These are phyloP conservation scores for Citrus hindsii DNA, from an alignment of 345 rosid species.

Conservation along the genomic window DNA sequence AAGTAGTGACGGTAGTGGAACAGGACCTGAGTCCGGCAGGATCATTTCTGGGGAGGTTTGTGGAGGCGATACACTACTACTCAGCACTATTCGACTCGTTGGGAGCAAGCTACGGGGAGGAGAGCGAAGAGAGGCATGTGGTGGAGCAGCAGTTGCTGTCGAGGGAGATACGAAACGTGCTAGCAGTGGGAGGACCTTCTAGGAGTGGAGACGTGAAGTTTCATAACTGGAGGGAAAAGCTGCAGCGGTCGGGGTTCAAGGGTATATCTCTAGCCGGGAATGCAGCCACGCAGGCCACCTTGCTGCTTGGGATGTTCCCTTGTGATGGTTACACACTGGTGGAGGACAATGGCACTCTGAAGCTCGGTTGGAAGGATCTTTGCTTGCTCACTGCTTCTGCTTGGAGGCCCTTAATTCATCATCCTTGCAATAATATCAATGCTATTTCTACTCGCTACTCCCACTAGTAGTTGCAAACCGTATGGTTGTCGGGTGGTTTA, in stretches of 20 bases:
- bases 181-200: slow-evolving; percentile 85
- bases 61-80: slow-evolving; percentile 97
- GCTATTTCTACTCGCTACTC: slow-evolving; percentile 9
- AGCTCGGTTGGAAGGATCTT: slow-evolving; percentile 98
- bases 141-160: slow-evolving; percentile 97
- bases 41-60: slow-evolving; percentile 87
- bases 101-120: slow-evolving; percentile 95
- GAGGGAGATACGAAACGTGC: slow-evolving; percentile 78
- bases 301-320: slow-evolving; percentile 90
- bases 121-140: slow-evolving; percentile 94
- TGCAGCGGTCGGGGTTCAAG: slow-evolving; percentile 81
- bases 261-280: slow-evolving; percentile 83
- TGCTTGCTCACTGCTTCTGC: slow-evolving; percentile 98
- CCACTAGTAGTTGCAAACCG: slow-evolving; percentile 10
- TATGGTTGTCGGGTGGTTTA: not conserved
- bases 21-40: slow-evolving; percentile 95
- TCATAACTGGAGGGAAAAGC: slow-evolving; percentile 93
- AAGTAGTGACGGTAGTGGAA: slow-evolving; percentile 95
- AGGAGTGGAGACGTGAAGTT: slow-evolving; percentile 71
- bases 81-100: slow-evolving; percentile 91
- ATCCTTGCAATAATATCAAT: slow-evolving; percentile 2
- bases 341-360: slow-evolving; percentile 87
- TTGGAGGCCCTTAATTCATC: slow-evolving; percentile 66
- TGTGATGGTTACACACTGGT: slow-evolving; percentile 94
- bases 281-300: slow-evolving; percentile 88